Evolutionary conservation across 164 flowering plant genomes (phyloP), one percentile per base, ranked within the genome.

Genomic region (Akebia trifoliata): DNA sequence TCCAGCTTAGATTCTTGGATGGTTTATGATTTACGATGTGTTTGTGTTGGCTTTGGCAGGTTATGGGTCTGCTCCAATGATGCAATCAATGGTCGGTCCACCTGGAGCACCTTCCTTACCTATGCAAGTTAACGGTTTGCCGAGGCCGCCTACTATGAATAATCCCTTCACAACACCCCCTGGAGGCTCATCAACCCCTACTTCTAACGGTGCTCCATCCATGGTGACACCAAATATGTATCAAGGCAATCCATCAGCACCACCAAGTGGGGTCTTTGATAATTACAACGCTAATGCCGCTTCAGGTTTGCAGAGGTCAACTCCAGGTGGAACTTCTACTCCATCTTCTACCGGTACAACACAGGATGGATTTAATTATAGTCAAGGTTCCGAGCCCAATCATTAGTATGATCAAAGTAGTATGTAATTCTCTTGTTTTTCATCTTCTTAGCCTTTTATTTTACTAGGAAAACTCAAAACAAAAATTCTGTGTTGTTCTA

Each of bases 71-170:
- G 59, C 59, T 53, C 86, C 81, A 54, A 69, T 47, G n/a, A 78
- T 85, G 81, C 74, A 78, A 40, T 74, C 75, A 38, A 75, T 77
- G 79, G 24, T 76, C 52, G 76, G 76, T 15, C 87, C 88, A 45
- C 63, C 89, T 6, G 84, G 84, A 63, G 80, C 80, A 37, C 79
- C 93, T 36, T 35, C 85, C 28, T 29, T 72, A 14, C 81, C 86
- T 17, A 69, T 70, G 59, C 90, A 77, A 64, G 0, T 57, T 29
- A 80, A 77, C 62, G 79, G 81, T 55, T 40, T 72, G n/a, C 84
- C 76, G 20, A 73, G 83, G 66, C 95, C 84, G 35, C 78, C 79
- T 7, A 39, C 59, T 9, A 12, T 64, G 29, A 59, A 17, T 29
- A 59, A 17, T 29, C 47, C 65, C 2, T 78, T 82, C 43, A 39